Conservation (phyloP, 2,329 filamentous ascomycete species). For the Epichloe festucae region DNA sequence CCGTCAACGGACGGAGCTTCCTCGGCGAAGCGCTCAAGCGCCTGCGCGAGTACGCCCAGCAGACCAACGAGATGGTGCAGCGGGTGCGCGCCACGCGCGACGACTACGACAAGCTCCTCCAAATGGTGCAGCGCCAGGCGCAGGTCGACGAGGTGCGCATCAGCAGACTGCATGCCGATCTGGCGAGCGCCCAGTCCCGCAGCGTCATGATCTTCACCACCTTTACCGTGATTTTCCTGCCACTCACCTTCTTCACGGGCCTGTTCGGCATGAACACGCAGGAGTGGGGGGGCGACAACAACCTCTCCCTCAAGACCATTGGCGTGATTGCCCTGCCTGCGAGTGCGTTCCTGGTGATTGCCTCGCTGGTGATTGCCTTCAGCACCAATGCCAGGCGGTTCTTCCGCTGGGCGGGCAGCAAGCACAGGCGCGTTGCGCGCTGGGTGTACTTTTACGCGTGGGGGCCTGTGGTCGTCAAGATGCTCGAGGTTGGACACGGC, state of each 20-base stretch:
- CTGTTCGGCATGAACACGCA: slow-evolving; percentile 52
- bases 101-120: slow-evolving; percentile 51
- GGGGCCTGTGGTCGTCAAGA: slow-evolving; percentile 10
- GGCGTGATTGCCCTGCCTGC: slow-evolving; percentile 35
- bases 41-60: slow-evolving; percentile 41
- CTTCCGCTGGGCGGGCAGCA: slow-evolving; percentile 13
- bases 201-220: slow-evolving; percentile 55
- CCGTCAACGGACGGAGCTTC: slow-evolving; percentile 35
- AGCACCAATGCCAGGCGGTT: slow-evolving; percentile 30
- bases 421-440: slow-evolving; percentile 6
- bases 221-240: slow-evolving; percentile 50
- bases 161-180: slow-evolving; percentile 48
- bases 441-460: slow-evolving; percentile 14
- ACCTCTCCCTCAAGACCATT: slow-evolving; percentile 30
- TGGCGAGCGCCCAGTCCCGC: slow-evolving; percentile 47
- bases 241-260: slow-evolving; percentile 51
- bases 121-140: slow-evolving; percentile 54
- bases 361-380: slow-evolving; percentile 43
- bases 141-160: slow-evolving; percentile 54
- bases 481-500: slow-evolving; percentile 1
- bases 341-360: slow-evolving; percentile 33
- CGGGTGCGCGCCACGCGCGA: slow-evolving; percentile 45
- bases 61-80: slow-evolving; percentile 42
- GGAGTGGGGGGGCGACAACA: slow-evolving; percentile 44
- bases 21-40: slow-evolving; percentile 38